phyloP scores from a whole-genome alignment of 306 rosid species.

The Chamaecrista fasciculata region DNA sequence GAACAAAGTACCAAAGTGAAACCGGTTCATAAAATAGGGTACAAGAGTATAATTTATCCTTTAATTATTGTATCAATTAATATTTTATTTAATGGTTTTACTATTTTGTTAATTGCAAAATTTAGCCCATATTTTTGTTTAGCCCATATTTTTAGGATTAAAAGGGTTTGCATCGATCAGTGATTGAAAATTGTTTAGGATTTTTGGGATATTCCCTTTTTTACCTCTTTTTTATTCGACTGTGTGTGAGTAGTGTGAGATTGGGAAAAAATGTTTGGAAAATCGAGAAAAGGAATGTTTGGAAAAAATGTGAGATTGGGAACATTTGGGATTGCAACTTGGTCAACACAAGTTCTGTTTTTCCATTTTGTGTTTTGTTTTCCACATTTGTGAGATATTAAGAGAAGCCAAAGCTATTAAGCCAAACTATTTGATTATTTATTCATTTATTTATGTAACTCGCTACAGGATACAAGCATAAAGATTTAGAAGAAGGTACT shows the following conservation, averaged over 20 bases:
- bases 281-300: not conserved
- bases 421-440: constrained; percentile 26
- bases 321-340: constrained; percentile 33
- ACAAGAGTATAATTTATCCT: no score
- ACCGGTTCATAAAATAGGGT: no score
- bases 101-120: no score
- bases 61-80: no score
- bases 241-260: constrained; percentile 30
- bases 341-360: constrained; percentile 25
- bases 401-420: constrained; percentile 12
- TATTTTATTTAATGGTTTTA: no score
- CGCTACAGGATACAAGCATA: constrained; percentile 12
- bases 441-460: constrained; percentile 37
- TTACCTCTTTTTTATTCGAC: constrained; percentile 6
- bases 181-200: constrained; percentile 28
- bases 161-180: constrained; percentile 30
- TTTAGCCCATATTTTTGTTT: no score
- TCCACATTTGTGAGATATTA: constrained; percentile 7
- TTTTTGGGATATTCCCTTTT: constrained; percentile 35
- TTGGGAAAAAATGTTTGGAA: constrained; percentile 22
- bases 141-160: no score
- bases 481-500: not conserved
- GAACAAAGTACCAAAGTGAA: no score
- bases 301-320: not conserved
- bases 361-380: not conserved